phyloP scores from a whole-genome alignment of 228 moss, liverwort and hornwort genomes.

The Sphagnum magellanicum region DNA sequence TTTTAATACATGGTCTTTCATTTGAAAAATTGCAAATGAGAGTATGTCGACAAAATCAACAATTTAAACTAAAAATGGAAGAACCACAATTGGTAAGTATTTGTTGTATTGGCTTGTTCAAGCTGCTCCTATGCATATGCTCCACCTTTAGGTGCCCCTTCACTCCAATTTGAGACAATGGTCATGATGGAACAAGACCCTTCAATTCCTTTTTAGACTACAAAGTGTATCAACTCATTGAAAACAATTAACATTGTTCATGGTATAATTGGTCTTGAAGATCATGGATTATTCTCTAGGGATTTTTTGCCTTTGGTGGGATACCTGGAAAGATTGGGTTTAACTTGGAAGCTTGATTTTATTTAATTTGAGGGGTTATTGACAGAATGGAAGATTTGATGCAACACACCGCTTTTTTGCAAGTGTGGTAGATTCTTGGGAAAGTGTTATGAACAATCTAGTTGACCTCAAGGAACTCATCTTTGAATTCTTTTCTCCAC shows the following conservation, averaged over 20 bases:
- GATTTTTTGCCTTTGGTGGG: too few species aligned
- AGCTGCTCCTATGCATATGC: constrained; percentile 99
- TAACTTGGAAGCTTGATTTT: too few species aligned
- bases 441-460: constrained; percentile 87
- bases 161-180: too few species aligned
- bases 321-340: too few species aligned
- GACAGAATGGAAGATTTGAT: constrained; percentile 98
- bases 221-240: too few species aligned
- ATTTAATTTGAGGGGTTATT: constrained; percentile 11
- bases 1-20: too few species aligned
- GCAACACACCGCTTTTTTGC: constrained; percentile 92
- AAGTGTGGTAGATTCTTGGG: constrained; percentile 87
- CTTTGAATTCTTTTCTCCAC: constrained; percentile 93
- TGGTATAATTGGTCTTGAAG: not conserved
- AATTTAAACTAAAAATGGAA: too few species aligned
- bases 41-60: too few species aligned
- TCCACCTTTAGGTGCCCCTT: constrained; percentile 98
- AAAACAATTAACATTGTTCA: not conserved
- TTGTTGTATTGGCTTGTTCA: constrained; percentile 99
- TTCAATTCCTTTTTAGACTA: too few species aligned
- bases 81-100: constrained; percentile 77
- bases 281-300: too few species aligned
- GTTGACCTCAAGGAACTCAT: constrained; percentile 97
- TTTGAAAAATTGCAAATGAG: too few species aligned
- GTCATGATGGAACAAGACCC: too few species aligned